phyloP scores from a whole-genome alignment of 148 eudicot species.

The Rhododendron ferrugineum region DNA sequence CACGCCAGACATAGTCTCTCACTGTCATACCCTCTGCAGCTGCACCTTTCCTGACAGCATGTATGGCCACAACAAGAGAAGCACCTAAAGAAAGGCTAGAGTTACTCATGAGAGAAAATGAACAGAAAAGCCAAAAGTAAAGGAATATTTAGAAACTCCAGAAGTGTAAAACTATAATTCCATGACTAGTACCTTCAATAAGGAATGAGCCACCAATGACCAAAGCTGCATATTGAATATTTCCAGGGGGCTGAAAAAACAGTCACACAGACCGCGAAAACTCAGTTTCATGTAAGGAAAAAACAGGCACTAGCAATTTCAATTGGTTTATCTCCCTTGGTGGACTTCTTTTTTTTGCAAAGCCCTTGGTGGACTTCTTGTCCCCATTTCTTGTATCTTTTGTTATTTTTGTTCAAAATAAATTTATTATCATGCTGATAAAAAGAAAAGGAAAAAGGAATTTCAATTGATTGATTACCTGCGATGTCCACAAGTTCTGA shows the following conservation, averaged over 20 bases:
- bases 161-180: conserved; percentile 1
- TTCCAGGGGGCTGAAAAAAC: conserved; percentile 62
- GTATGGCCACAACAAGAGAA: conserved; percentile 83
- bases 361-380: background rate
- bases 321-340: background rate
- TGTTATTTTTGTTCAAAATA: background rate
- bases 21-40: conserved; percentile 96
- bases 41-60: conserved; percentile 97
- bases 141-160: background rate
- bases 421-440: background rate
- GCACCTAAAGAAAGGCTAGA: conserved; percentile 50
- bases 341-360: background rate
- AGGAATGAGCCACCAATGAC: conserved; percentile 95
- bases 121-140: background rate
- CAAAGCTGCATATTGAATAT: conserved; percentile 85
- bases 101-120: background rate
- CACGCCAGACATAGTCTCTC: conserved; percentile 96
- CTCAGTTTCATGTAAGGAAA: conserved; percentile 10
- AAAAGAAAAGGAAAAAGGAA: background rate
- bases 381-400: background rate
- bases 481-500: conserved; percentile 80
- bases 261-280: conserved; percentile 8
- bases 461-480: conserved; percentile 34
- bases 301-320: background rate
- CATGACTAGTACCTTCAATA: conserved; percentile 63